A percentile compares a stretch with the other conserved stretches of the same genome.
phyloP scores from a whole-genome alignment of 768 basidiomycete species.

The Boletus reticuloceps region DNA sequence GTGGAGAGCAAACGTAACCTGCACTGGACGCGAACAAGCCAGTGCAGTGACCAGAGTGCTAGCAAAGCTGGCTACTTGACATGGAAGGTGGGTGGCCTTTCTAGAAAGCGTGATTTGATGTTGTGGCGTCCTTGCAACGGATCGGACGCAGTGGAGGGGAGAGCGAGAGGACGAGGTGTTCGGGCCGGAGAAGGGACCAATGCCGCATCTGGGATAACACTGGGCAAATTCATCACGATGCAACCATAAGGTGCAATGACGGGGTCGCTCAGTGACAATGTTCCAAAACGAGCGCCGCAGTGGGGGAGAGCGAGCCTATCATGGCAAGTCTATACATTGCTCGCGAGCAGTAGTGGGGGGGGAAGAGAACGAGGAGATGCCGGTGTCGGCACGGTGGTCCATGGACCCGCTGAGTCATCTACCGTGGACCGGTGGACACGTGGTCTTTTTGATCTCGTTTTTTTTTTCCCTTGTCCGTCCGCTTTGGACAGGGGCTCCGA shows the following conservation, averaged over 20 bases:
- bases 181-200: no score
- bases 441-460: slow-evolving; percentile 33
- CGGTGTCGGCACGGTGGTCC: slow-evolving; percentile 21
- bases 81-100: no score
- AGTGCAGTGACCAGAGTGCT: no score
- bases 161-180: neutral
- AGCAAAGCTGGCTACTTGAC: no score
- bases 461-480: slow-evolving; percentile 36
- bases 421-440: slow-evolving; percentile 25
- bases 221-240: neutral
- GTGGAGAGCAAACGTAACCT: neutral
- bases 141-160: neutral
- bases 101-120: no score
- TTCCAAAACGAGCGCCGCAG: slow-evolving; percentile 1
- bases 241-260: no score
- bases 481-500: slow-evolving; percentile 37
- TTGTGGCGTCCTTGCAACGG: neutral
- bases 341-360: no score
- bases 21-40: neutral
- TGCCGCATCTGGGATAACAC: no score
- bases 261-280: no score
- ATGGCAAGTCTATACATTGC: slow-evolving; percentile 2
- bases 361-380: neutral
- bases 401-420: slow-evolving; percentile 26
- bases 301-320: slow-evolving; percentile 10